phyloP scores from a whole-genome alignment of 2,329 filamentous ascomycete genomes.

The Sclerotinia trifoliorum region DNA sequence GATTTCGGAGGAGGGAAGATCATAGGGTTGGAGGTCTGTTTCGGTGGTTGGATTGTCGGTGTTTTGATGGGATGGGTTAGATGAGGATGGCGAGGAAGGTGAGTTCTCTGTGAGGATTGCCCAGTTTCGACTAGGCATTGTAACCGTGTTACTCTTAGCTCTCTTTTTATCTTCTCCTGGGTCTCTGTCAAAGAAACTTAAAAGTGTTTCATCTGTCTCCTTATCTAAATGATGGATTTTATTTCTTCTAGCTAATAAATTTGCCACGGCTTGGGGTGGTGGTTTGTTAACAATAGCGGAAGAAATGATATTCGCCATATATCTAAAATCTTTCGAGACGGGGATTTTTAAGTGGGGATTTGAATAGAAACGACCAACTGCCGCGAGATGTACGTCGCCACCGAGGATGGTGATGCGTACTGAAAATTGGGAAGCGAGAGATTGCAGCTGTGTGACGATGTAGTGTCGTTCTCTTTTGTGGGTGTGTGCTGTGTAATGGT shows the following conservation, averaged over 20 bases:
- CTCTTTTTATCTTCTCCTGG: slow-evolving; percentile 77
- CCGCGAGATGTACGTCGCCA: slow-evolving; percentile 90
- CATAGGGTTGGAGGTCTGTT: not conserved
- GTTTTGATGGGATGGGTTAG: slow-evolving; percentile 25
- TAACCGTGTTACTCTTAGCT: slow-evolving; percentile 73
- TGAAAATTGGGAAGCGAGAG: slow-evolving; percentile 79
- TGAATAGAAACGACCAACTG: slow-evolving; percentile 91
- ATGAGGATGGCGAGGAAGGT: slow-evolving; percentile 44
- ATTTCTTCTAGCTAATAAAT: slow-evolving; percentile 87
- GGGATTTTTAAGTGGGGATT: slow-evolving; percentile 76
- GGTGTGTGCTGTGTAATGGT: slow-evolving; percentile 90
- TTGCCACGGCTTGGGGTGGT: slow-evolving; percentile 81
- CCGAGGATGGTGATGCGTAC: slow-evolving; percentile 89
- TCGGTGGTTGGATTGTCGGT: slow-evolving; percentile 13
- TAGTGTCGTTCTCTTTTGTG: slow-evolving; percentile 85
- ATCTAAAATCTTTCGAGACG: slow-evolving; percentile 80
- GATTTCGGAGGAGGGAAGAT: slow-evolving; percentile 39
- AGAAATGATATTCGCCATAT: slow-evolving; percentile 92
- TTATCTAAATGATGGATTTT: slow-evolving; percentile 69
- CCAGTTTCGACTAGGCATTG: slow-evolving; percentile 92
- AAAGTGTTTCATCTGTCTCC: slow-evolving; percentile 87
- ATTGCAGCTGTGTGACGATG: slow-evolving; percentile 78
- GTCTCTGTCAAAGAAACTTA: slow-evolving; percentile 88
- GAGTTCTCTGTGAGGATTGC: slow-evolving; percentile 86
- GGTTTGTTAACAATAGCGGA: slow-evolving; percentile 97